Conservation (phyloP, 345 rosid species). For the Leavenworthia alabamica region DNA sequence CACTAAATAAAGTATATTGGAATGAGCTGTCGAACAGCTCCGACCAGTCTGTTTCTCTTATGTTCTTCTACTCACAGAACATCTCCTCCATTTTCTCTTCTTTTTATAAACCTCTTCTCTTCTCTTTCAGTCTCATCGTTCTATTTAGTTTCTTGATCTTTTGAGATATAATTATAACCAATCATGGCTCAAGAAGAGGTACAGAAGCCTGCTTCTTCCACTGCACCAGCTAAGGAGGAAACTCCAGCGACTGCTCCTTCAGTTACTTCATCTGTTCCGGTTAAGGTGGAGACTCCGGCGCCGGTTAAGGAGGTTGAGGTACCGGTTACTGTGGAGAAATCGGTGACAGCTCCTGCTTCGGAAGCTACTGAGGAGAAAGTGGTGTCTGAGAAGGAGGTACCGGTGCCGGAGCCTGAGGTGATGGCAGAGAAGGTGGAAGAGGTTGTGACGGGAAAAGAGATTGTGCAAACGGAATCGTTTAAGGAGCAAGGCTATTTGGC, state of each 20-base stretch:
- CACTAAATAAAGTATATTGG: too few species aligned
- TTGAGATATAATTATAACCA: background rate
- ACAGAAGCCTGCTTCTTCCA: slow-evolving; percentile 31
- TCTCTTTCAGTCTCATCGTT: background rate
- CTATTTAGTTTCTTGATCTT: background rate
- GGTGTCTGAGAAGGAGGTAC: slow-evolving; percentile 28
- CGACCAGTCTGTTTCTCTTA: slow-evolving; percentile 29
- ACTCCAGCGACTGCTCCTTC: slow-evolving; percentile 22
- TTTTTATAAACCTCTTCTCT: slow-evolving; percentile 4
- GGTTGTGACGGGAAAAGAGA: slow-evolving; percentile 14
- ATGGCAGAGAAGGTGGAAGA: slow-evolving; percentile 17
- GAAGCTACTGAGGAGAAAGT: slow-evolving; percentile 24
- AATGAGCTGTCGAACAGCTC: slow-evolving; percentile 37
- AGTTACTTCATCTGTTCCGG: slow-evolving; percentile 20
- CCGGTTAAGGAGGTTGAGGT: slow-evolving; percentile 29
- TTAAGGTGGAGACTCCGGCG: slow-evolving; percentile 20
- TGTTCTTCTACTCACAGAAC: too few species aligned
- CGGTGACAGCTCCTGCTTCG: slow-evolving; percentile 8
- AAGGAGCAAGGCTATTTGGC: slow-evolving; percentile 66
- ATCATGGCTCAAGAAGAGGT: slow-evolving; percentile 49
- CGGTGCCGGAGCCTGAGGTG: slow-evolving; percentile 16
- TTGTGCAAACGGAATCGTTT: slow-evolving; percentile 45
- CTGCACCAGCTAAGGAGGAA: slow-evolving; percentile 25
- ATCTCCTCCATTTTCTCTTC: too few species aligned
- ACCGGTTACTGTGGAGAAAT: slow-evolving; percentile 12